Percentiles rank a stretch among this genome's conserved stretches.
Conservation (phyloP, 371 early-diverging fungal genomes). For the Apophysomyces ossiformis region DNA sequence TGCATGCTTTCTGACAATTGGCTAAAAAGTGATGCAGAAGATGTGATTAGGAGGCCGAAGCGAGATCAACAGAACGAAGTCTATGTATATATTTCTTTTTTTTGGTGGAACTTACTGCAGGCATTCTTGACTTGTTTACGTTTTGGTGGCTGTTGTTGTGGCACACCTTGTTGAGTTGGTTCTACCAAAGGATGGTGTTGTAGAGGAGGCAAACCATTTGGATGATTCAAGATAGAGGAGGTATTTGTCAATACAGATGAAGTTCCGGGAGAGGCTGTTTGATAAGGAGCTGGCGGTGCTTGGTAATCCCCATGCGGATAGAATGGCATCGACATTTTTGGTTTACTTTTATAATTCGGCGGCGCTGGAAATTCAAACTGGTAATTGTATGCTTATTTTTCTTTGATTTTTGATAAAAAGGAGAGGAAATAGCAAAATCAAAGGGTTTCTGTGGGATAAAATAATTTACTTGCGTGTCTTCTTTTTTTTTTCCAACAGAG, state of each 20-base stretch:
- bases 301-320: slow-evolving; percentile 41
- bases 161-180: slow-evolving; percentile 18
- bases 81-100: background rate
- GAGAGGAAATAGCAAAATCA: slow-evolving; percentile 15
- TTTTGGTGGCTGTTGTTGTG: slow-evolving; percentile 29
- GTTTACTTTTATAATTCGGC: slow-evolving; percentile 5
- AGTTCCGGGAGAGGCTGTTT: slow-evolving; percentile 17
- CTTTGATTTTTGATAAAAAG: background rate
- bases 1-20: slow-evolving; percentile 92
- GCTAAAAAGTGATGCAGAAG: slow-evolving; percentile 39
- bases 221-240: slow-evolving; percentile 26
- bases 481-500: slow-evolving; percentile 6
- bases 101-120: slow-evolving; percentile 38
- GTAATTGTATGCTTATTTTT: slow-evolving; percentile 10
- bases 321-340: slow-evolving; percentile 35
- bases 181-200: slow-evolving; percentile 35
- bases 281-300: slow-evolving; percentile 33
- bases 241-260: slow-evolving; percentile 25
- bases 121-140: slow-evolving; percentile 57
- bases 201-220: slow-evolving; percentile 39
- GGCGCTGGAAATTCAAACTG: slow-evolving; percentile 15
- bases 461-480: background rate
- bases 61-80: background rate
- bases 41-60: background rate
- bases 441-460: slow-evolving; percentile 13